Percentiles rank a stretch among this genome's conserved stretches.
Conservation (phyloP, 306 rosid species). For the Rubus parviflorus region DNA sequence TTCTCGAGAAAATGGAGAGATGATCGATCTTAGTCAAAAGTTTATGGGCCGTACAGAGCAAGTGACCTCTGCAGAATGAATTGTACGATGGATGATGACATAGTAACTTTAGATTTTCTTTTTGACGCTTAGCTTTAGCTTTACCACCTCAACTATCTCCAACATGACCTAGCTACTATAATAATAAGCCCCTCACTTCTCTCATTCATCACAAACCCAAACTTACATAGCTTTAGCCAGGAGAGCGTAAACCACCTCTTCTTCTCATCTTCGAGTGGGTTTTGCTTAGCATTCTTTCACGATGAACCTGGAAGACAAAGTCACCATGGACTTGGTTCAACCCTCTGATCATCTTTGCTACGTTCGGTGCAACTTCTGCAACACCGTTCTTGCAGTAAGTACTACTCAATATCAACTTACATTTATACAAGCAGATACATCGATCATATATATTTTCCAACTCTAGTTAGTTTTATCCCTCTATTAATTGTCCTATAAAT, state of each 20-base stretch:
- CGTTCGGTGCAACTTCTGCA: conserved; percentile 96
- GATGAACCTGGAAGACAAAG: conserved; percentile 76
- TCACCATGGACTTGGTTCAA: conserved; percentile 65
- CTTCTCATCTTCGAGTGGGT: conserved; percentile 9
- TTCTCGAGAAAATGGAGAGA: conserved; percentile 16
- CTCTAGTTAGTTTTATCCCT: background rate
- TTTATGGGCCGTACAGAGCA: conserved; percentile 28
- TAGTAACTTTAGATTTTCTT: conserved; percentile 40
- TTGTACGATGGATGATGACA: conserved; percentile 19
- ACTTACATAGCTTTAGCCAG: conserved; percentile 12
- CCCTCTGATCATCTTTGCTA: conserved; percentile 91
- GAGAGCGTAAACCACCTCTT: background rate
- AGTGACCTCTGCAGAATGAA: conserved; percentile 44
- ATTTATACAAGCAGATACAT: background rate
- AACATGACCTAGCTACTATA: background rate
- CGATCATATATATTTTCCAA: background rate
- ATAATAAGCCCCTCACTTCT: background rate
- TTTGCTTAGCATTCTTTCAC: conserved; percentile 1
- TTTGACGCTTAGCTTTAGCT: conserved; percentile 34
- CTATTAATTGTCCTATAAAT: background rate
- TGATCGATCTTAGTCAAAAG: conserved; percentile 24
- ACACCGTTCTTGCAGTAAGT: conserved; percentile 88
- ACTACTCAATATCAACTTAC: background rate
- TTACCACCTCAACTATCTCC: conserved; percentile 19
- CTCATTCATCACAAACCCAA: conserved; percentile 36